These are phyloP conservation scores for Alternaria brassicae DNA, from an alignment of 2,329 filamentous ascomycete genomes.

Conservation along the genomic window DNA sequence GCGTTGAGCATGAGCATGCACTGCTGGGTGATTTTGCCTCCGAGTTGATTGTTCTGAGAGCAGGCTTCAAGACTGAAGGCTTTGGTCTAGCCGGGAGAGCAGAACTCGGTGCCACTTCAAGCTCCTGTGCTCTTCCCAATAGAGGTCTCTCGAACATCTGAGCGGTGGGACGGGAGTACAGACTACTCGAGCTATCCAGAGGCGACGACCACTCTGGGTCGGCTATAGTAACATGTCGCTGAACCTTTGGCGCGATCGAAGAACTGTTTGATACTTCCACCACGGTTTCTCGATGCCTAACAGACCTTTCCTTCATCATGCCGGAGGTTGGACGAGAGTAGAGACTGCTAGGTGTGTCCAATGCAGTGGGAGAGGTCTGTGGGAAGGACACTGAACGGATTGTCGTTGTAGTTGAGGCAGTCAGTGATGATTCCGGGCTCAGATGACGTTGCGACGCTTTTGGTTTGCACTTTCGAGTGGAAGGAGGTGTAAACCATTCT, in stretches of 20 bases:
- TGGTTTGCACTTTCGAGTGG: constrained; percentile 12
- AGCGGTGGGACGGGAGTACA: not conserved
- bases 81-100: not conserved
- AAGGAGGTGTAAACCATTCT: constrained; percentile 26
- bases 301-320: not conserved
- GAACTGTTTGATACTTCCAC: not conserved
- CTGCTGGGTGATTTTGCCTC: not conserved
- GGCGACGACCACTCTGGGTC: not conserved
- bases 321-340: not conserved
- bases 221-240: not conserved
- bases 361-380: not conserved
- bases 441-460: not conserved
- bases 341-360: not conserved
- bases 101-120: not conserved
- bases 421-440: not conserved
- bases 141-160: not conserved
- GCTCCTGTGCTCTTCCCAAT: not conserved
- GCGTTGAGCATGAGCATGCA: not conserved
- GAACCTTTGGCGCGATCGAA: not conserved
- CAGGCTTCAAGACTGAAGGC: not conserved
- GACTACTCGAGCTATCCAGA: not conserved
- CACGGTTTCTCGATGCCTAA: not conserved
- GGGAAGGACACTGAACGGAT: not conserved
- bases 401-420: not conserved
- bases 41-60: not conserved